Base-by-base conservation (phyloP, 768 basidiomycete genomes). In the Galerina marginata region DNA sequence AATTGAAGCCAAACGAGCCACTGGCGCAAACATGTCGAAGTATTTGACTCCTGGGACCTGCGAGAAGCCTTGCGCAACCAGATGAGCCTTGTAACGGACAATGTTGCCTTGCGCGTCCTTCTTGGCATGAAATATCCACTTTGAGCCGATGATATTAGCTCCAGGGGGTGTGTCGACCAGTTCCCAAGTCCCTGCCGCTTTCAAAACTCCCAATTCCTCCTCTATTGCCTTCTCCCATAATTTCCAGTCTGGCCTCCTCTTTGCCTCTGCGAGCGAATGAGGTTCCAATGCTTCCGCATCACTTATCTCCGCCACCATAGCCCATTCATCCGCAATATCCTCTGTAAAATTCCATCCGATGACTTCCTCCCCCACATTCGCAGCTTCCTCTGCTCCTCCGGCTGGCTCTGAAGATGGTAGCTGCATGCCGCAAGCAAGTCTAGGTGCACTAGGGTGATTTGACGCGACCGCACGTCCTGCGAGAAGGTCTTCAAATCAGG, bases 1-100 rank as follows among this genome's bases (percentile, higher is more conserved):
- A 12, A 75, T 61, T 1, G 72, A 72, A 0, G 64, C 65, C 7
- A 73, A 48, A 20, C 58, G 57, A 11, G 67, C 67, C 5, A 75
- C 69, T 3, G 75, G 75, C 0, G 68, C 66, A 57, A 65, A 77
- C 2, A 71, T 75, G 25, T 76, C 70, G 49, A 72, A 71, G 61
- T 74, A 82, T 54, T 81, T 76, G n/a, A 77, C 58, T 1, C 79
- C 76, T 9, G 72, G 74, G 0, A 74, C 63, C 62, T 82, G 81
- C 0, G 69, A 69, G 62, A 75, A 81, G 0, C 82, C 78, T 56
- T 79, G 6, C 20, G 20, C 20, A 20, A 20, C 20, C 20, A 20
- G 20, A 20, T 20, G 20, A 20, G 20, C 20, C 20, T 20, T 20
- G 20, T 20, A 20, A 20, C 20, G 20, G 3, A 64, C 55, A 3